Evolutionary conservation across 345 rosid species (phyloP).

Genomic region (Dipteronia dyeriana): DNA sequence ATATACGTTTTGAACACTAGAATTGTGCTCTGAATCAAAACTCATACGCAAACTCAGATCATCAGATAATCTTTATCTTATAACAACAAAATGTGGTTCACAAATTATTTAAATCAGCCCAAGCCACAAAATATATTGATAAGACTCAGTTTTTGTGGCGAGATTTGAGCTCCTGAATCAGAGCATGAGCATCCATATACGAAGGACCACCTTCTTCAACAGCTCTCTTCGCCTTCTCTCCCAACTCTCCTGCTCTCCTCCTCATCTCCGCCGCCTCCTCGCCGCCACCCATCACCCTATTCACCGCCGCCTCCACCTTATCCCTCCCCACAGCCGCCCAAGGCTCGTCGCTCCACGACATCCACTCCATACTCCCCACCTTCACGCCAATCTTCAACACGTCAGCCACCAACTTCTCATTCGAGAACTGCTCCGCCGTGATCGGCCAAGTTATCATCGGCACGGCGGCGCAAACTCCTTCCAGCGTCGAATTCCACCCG

Average conservation of each 20-base stretch:
- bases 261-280: slow-evolving; percentile 41
- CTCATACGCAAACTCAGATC: too few species aligned
- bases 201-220: slow-evolving; percentile 53
- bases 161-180: slow-evolving; percentile 35
- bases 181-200: slow-evolving; percentile 25
- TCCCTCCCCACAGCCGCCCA: slow-evolving; percentile 35
- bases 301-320: slow-evolving; percentile 37
- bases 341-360: slow-evolving; percentile 23
- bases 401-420: slow-evolving; percentile 42
- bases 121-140: background rate
- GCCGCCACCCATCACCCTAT: slow-evolving; percentile 32
- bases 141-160: background rate
- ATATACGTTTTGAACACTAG: too few species aligned
- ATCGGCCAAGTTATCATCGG: slow-evolving; percentile 51
- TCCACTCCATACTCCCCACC: slow-evolving; percentile 43
- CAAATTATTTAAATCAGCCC: background rate
- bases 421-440: slow-evolving; percentile 46
- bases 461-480: slow-evolving; percentile 38
- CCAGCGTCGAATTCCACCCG: slow-evolving; percentile 54
- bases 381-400: slow-evolving; percentile 44
- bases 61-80: background rate
- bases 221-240: slow-evolving; percentile 45
- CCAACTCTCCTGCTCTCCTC: slow-evolving; percentile 29
- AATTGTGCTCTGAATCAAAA: too few species aligned
- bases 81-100: background rate